Percentiles rank a stretch among this genome's conserved stretches.
phyloP scores from a whole-genome alignment of 2,329 filamentous ascomycete species.

The Biscogniauxia marginata region DNA sequence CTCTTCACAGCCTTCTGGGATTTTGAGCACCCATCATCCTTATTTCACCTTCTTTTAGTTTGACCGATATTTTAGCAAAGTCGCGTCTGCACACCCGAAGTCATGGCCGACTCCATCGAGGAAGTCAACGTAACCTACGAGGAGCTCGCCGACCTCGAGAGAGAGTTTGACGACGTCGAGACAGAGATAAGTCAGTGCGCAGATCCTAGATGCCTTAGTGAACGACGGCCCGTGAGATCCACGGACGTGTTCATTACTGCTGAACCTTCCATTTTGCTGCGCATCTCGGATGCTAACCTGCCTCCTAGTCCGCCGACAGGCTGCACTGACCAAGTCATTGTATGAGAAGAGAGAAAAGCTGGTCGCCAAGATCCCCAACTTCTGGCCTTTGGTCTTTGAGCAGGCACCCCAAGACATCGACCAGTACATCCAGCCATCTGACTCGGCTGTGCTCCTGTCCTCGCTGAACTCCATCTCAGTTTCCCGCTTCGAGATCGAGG shows the following conservation, averaged over 20 bases:
- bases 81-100: neutral
- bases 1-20: neutral
- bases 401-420: conserved; percentile 83
- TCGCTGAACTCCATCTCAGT: conserved; percentile 69
- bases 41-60: neutral
- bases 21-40: too few relatives aligned
- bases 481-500: conserved; percentile 74
- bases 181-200: conserved; percentile 71
- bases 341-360: conserved; percentile 74
- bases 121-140: conserved; percentile 58
- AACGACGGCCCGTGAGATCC: neutral
- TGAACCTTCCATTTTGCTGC: neutral
- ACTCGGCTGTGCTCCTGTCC: conserved; percentile 70
- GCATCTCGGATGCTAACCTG: conserved; percentile 8
- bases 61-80: neutral
- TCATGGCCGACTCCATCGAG: conserved; percentile 21
- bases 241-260: too few relatives aligned
- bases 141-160: conserved; percentile 76
- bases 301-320: conserved; percentile 67
- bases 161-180: conserved; percentile 81
- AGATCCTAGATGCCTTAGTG: neutral
- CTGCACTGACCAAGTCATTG: conserved; percentile 64
- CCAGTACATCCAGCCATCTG: conserved; percentile 79
- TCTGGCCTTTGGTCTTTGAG: conserved; percentile 94
- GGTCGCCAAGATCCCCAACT: conserved; percentile 73